Percentiles rank a stretch among this genome's conserved stretches.
These are phyloP conservation scores for Rhodosporidiobolus sp. DNA, from an alignment of 768 basidiomycete genomes.

Conservation along the genomic window DNA sequence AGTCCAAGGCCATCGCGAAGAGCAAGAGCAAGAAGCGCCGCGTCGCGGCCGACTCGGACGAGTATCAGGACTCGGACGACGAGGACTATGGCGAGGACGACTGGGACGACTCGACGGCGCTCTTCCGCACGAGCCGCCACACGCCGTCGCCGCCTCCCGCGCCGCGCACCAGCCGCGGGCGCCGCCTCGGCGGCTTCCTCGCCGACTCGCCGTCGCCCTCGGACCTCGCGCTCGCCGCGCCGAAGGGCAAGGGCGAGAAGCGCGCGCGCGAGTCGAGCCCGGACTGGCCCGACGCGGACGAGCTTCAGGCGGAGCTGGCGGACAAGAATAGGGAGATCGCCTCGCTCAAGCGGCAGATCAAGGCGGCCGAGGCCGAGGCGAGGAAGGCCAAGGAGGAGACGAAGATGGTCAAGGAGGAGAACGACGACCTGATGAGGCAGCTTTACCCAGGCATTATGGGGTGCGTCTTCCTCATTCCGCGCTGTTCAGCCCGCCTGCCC, in stretches of 20 bases:
- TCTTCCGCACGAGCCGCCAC: not conserved
- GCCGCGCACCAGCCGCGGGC: too few relatives aligned
- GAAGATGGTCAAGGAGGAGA: not conserved
- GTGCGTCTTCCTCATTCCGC: not conserved
- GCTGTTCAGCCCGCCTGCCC: not conserved
- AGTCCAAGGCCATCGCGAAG: not conserved
- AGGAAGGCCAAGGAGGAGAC: not conserved
- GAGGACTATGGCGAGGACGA: too few relatives aligned
- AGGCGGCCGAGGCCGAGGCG: not conserved
- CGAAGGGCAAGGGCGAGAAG: not conserved
- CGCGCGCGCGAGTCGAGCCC: not conserved
- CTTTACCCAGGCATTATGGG: not conserved
- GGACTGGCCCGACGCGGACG: slow-evolving; percentile 11
- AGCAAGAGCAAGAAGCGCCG: not conserved
- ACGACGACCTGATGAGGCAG: not conserved
- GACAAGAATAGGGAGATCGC: not conserved
- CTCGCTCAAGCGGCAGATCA: not conserved
- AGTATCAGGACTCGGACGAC: not conserved
- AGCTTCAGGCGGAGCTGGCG: not conserved
- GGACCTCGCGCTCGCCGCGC: not conserved
- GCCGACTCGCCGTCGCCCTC: not conserved
- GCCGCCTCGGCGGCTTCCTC: not conserved
- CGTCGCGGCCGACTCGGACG: not conserved
- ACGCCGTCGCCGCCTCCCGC: not conserved
- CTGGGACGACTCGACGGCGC: too few relatives aligned